Evolutionary conservation across 192 early-diverging fungal species (phyloP).

Genomic region (Coemansia sp.): DNA sequence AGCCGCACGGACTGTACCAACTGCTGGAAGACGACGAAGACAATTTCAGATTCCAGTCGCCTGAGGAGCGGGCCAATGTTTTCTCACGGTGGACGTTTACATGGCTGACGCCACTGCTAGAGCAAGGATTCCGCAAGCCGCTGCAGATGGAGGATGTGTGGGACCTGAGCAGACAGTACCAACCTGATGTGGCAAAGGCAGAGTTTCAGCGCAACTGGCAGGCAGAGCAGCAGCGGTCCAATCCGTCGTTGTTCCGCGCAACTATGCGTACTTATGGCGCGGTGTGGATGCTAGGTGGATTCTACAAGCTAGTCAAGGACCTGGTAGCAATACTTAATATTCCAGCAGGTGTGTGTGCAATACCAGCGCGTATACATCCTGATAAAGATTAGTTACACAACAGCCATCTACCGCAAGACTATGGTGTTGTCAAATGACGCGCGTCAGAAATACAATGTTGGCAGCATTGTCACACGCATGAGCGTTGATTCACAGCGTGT

Average conservation of each 20-base stretch:
- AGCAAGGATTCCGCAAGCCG: constrained; percentile 71
- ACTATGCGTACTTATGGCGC: constrained; percentile 68
- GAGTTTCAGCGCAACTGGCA: constrained; percentile 79
- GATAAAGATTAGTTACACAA: constrained; percentile 73
- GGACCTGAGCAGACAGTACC: constrained; percentile 65
- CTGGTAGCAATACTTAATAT: too few species aligned
- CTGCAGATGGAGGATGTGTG: constrained; percentile 79
- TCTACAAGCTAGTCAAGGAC: constrained; percentile 68
- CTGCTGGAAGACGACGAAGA: constrained; percentile 29
- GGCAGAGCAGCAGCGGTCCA: constrained; percentile 59
- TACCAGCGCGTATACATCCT: constrained; percentile 79
- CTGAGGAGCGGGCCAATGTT: constrained; percentile 82
- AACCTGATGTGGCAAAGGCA: constrained; percentile 62
- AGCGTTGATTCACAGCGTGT: constrained; percentile 72
- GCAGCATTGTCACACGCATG: constrained; percentile 77
- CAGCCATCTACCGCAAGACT: constrained; percentile 89
- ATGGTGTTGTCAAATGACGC: constrained; percentile 78
- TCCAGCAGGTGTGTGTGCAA: too few species aligned
- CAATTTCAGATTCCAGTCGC: constrained; percentile 34
- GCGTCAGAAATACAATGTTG: constrained; percentile 79
- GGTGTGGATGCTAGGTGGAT: constrained; percentile 69
- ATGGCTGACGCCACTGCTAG: constrained; percentile 90
- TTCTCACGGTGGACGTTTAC: constrained; percentile 81
- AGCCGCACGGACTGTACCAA: constrained; percentile 31
- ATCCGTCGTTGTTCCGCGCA: constrained; percentile 73